Base-by-base conservation (phyloP, 176 grass and related monocot species). In the Melocanna baccifera region DNA sequence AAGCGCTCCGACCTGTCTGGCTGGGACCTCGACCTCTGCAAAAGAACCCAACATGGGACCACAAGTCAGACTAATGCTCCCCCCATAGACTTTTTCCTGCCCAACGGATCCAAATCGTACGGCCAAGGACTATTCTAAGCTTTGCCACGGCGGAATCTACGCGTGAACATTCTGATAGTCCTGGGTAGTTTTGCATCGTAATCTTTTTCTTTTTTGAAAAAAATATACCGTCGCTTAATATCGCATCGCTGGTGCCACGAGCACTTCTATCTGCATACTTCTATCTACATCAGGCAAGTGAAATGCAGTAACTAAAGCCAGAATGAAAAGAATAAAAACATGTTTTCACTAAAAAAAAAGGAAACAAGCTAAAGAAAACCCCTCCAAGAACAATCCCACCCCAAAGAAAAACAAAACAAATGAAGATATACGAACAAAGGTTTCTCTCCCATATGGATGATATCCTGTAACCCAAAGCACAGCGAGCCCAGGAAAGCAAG, bases 1-100 rank as follows among this genome's bases (percentile, higher is more conserved):
- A 64, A 26, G 46, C 81, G 88, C 70, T 94, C 94, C 63, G 83
- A 79, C 30, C 89, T 81, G 20, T 91, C 92, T 46, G 77, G 16
- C 81, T 81, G 90, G 36, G 81, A 77, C 51, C 70, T 78, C 7
- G 84, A 85, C 76, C 86, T 89, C 89, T 93, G 89, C 75, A 88
- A 81, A 52, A 20, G 5, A 71, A 65, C 10, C 18, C 46, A 66
- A 58, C 46, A 72, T 16, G 80, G 68, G 79, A 15, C 88, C 61
- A 73, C 59, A 51, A 43, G 62, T 89, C 87, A 89, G 82, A 69
- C 52, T 9, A n/a, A 19, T 19, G 12, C 0, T 28, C 10, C 37
- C 37, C 30, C 1, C 0, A 63, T 15, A 19, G 26, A 55, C 4
- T 63, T 7, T 0, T 11, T 43, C 42, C 8, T 12, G 71, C 5